phyloP scores from a whole-genome alignment of 2,329 filamentous ascomycete species.

The Mycosphaerelloides madeirae region DNA sequence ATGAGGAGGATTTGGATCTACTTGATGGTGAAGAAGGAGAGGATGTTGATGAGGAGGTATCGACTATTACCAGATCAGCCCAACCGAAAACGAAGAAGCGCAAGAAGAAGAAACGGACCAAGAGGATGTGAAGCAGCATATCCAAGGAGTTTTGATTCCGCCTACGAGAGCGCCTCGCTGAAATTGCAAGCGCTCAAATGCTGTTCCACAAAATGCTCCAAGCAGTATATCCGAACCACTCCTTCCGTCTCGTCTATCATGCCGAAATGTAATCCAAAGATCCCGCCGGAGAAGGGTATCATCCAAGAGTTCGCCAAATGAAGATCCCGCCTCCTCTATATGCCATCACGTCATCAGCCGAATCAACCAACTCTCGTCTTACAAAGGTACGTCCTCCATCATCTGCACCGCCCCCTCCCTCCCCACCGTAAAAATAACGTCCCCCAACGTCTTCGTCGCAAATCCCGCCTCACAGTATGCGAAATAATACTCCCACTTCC shows the following conservation, averaged over 20 bases:
- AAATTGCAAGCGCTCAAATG: background rate
- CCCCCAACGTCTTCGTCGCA: constrained; percentile 64
- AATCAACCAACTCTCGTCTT: background rate
- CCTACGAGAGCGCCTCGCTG: too few relatives aligned
- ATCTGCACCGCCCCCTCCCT: constrained; percentile 61
- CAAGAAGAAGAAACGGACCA: constrained; percentile 34
- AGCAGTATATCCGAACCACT: background rate
- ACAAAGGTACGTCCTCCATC: constrained; percentile 61
- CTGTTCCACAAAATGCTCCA: background rate
- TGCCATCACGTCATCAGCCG: background rate
- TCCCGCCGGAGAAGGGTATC: constrained; percentile 4
- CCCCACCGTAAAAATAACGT: constrained; percentile 67
- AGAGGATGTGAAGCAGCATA: constrained; percentile 28
- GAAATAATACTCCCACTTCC: constrained; percentile 77
- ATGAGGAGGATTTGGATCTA: constrained; percentile 23
- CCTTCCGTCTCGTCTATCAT: too few relatives aligned
- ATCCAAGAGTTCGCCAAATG: background rate
- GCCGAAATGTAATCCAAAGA: too few relatives aligned
- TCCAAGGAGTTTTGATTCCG: background rate
- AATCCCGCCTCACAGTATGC: constrained; percentile 71
- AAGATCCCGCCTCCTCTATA: too few relatives aligned
- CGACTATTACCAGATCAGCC: constrained; percentile 19
- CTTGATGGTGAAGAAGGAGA: constrained; percentile 29
- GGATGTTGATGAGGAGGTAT: constrained; percentile 20
- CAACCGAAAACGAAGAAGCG: constrained; percentile 29